Evolutionary conservation across 169 alveolate species (phyloP), one percentile per base, ranked within the genome.

Genomic region (Perkinsus chesapeaki): DNA sequence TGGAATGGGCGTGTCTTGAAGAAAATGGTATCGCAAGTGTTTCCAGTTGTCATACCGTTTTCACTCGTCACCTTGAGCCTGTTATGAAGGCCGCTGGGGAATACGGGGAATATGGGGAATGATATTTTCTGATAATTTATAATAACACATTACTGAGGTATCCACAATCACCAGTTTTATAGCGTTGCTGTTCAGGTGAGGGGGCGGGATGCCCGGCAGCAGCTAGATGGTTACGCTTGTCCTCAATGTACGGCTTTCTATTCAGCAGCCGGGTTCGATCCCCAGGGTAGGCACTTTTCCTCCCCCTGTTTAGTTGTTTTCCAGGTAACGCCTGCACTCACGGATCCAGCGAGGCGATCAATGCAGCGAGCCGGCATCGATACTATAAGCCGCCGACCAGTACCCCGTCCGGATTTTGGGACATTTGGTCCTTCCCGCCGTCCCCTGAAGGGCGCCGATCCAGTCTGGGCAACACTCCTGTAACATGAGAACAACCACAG

Each of bases 211-310:
- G 31, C 31, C 12, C 82, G 82, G 36, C 82, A 60, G 27, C 82
- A 60, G 31, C 23, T 7, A 9, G 82, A 60, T 60, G 82, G 12
- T 34, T 60, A 3, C 27, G 82, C 82, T 7, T 60, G 82, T 16
- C 82, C 12, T 20, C 82, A 60, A 34, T 60, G 82, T 60, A 60
- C 31, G 12, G 82, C 82, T 60, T 60, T 60, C 31, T 23, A 60
- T 34, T 60, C 12, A 60, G 82, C 82, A 60, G 82, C 82, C 82
- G 82, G 82, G 82, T 60, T 60, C 82, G 82, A 60, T 60, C 82
- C 82, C 82, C 12, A 60, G 82, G 27, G 82, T 60, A 60, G 82
- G 37, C 36, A 60, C 82, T 60, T 60, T 34, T 60, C 27, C 27
- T 12, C 82, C n/a, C n/a, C n/a, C n/a, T n/a, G n/a, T n/a, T n/a